phyloP scores from a whole-genome alignment of 345 rosid genomes.

The Sapria himalayana region DNA sequence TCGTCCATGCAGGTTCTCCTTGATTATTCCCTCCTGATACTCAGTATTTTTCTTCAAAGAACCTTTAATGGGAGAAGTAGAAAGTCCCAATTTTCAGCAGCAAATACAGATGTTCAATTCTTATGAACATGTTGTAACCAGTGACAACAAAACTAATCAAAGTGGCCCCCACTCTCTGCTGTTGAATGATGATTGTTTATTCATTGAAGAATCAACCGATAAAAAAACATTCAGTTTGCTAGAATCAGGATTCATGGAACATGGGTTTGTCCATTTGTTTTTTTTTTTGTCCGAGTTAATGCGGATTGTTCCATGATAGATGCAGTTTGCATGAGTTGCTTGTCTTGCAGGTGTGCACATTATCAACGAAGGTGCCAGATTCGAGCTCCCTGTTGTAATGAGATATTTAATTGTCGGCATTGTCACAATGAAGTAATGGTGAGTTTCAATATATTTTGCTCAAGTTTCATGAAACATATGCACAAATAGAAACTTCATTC shows the following conservation, averaged over 20 bases:
- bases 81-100: slow-evolving; percentile 5
- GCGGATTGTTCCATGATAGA: neutral
- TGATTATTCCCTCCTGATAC: slow-evolving; percentile 18
- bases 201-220: slow-evolving; percentile 8
- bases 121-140: slow-evolving; percentile 7
- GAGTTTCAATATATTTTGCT: slow-evolving; percentile 1
- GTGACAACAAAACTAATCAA: slow-evolving; percentile 8
- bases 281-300: neutral
- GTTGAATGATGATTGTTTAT: slow-evolving; percentile 9
- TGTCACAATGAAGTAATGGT: slow-evolving; percentile 76
- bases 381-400: slow-evolving; percentile 77
- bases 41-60: slow-evolving; percentile 10
- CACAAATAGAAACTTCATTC: neutral
- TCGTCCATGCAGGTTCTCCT: slow-evolving; percentile 35
- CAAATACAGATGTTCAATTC: slow-evolving; percentile 8
- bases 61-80: slow-evolving; percentile 21
- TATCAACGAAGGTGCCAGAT: slow-evolving; percentile 54
- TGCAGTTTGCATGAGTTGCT: neutral
- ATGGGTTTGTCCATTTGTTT: slow-evolving; percentile 27
- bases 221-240: slow-evolving; percentile 11
- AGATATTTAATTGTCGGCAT: slow-evolving; percentile 68
- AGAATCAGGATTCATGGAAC: slow-evolving; percentile 36
- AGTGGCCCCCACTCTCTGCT: slow-evolving; percentile 5
- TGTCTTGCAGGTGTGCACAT: slow-evolving; percentile 40
- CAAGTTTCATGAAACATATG: too few relatives aligned